These are phyloP conservation scores for Dendrobium officinale DNA, from an alignment of 106 monocot genomes.

Conservation along the genomic window DNA sequence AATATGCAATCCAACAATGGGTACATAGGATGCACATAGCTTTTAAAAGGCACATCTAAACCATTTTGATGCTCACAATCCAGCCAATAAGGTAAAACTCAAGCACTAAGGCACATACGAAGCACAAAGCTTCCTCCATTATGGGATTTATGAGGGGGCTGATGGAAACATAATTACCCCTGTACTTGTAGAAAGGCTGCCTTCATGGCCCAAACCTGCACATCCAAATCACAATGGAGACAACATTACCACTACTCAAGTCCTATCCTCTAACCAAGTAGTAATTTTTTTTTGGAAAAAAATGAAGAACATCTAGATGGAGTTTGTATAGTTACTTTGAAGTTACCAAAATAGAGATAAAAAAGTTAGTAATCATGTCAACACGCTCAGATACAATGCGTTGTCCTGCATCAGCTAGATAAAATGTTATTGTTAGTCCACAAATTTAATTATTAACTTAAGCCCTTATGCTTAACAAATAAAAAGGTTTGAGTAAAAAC, in stretches of 20 bases:
- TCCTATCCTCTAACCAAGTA: neutral
- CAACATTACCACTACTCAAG: neutral
- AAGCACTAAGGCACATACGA: neutral
- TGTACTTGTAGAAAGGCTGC: neutral
- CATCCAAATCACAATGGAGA: neutral
- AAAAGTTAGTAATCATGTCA: conserved; percentile 81
- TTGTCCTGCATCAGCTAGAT: conserved; percentile 87
- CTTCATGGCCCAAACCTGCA: neutral
- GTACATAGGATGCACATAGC: too few species aligned
- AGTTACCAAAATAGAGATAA: conserved; percentile 94
- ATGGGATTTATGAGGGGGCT: too few species aligned
- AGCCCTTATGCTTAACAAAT: neutral
- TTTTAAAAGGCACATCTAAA: neutral
- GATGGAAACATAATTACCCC: neutral
- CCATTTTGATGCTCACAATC: neutral
- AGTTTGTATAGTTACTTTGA: conserved; percentile 1
- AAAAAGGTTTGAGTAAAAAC: neutral
- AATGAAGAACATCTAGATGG: neutral
- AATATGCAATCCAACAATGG: neutral
- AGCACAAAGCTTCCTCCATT: too few species aligned
- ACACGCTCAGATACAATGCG: conserved; percentile 91
- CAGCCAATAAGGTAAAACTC: neutral
- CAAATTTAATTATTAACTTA: too few species aligned
- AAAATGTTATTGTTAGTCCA: conserved; percentile 6
- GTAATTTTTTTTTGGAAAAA: neutral